Evolutionary conservation across 2,329 filamentous ascomycete species (phyloP), one percentile per base, ranked within the genome.

Genomic region (Pyrenophora graminea): DNA sequence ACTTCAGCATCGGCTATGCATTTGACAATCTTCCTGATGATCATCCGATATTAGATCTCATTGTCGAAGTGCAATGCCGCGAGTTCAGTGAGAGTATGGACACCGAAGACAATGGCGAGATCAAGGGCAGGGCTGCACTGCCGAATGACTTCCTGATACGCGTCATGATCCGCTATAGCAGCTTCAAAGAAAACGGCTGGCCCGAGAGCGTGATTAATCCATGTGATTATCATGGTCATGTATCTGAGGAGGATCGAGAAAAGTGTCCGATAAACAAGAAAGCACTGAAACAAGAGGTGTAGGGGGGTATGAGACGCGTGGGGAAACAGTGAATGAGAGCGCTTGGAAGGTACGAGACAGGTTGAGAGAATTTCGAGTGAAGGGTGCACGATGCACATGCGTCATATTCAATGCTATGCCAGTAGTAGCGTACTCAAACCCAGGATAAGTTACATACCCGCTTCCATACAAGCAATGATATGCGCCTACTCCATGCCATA

Each of bases 401-500:
- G 40, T 53, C 39, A 32, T 51, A 52, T 41, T 61, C 39, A 54
- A 49, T 48, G 47, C 50, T 59, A 48, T 62, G 53, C 57, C 34
- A 47, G 25, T 51, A 27, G 34, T 53, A 17, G 42, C 15, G n/a
- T 46, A 45, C 37, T 42, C 48, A 38, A 39, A 48, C 32, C 37
- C 32, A 48, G 48, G 47, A 39, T 54, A 58, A 51, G 46, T 44
- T 53, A 50, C 48, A 55, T 53, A 55, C 31, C 50, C 41, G 19
- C 43, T 47, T 39, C 39, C 32, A 39, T 37, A 37, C 39, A 44
- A 30, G 30, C 32, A 44, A 30, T 45, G 40, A 42, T 37, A 39
- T 48, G 51, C 52, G 51, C 53, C 55, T 55, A 63, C 55, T 54
- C 63, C 59, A 63, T 66, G 51, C 41, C 59, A 43, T 58, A 68